A percentile compares a stretch with the other conserved stretches of the same genome.
Evolutionary conservation across 768 basidiomycete species (phyloP).

Genomic region (Amanita phalloides): DNA sequence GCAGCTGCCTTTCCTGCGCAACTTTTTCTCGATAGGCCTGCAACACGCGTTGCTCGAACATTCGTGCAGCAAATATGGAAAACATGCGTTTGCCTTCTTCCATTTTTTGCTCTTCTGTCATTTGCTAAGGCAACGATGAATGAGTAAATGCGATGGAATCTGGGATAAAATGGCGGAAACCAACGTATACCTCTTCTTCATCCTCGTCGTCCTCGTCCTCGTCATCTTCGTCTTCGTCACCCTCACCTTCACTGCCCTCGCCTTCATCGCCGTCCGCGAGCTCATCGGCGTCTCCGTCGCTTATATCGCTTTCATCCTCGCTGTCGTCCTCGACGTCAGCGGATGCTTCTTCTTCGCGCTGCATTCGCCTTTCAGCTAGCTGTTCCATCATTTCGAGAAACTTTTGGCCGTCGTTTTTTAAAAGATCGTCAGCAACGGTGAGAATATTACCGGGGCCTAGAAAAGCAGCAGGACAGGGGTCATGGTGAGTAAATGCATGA

Average conservation of each 20-base stretch:
- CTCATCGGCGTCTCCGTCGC: constrained; percentile 50
- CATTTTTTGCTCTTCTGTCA: constrained; percentile 98
- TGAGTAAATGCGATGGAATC: constrained; percentile 7
- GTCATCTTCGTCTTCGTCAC: constrained; percentile 44
- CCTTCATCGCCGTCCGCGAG: constrained; percentile 53
- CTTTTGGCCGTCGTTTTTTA: constrained; percentile 98
- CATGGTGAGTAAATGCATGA: constrained; percentile 9
- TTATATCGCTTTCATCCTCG: constrained; percentile 36
- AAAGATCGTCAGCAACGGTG: constrained; percentile 95
- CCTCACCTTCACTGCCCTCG: constrained; percentile 50
- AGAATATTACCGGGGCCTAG: constrained; percentile 86
- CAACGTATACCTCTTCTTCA: constrained; percentile 38
- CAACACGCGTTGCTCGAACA: constrained; percentile 98
- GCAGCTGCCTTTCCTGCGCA: constrained; percentile 89
- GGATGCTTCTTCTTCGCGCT: constrained; percentile 65
- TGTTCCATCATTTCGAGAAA: constrained; percentile 99
- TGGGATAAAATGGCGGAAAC: constrained; percentile 9
- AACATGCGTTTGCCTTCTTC: constrained; percentile 99
- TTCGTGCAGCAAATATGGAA: constrained; percentile 96
- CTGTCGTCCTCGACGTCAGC: constrained; percentile 36
- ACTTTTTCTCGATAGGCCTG: constrained; percentile 96
- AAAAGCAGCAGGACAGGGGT: constrained; percentile 10
- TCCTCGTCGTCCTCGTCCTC: constrained; percentile 52
- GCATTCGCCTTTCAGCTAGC: constrained; percentile 88
- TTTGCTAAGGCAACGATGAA: constrained; percentile 30